phyloP scores from a whole-genome alignment of 2,329 filamentous ascomycete genomes.

The Aspergillus ochraceus region DNA sequence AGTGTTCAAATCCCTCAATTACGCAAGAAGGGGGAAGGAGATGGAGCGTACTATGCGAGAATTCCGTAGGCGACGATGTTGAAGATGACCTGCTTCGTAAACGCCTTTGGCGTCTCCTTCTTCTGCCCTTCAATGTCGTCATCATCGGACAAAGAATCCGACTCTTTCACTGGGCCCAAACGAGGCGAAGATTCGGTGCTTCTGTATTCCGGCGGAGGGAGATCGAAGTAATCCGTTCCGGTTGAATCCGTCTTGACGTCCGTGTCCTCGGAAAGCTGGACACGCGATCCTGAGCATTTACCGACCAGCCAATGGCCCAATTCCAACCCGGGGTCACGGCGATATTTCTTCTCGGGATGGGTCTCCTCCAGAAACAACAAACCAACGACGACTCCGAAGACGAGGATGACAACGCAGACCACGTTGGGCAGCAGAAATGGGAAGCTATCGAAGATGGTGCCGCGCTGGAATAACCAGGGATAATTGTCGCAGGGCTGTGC shows the following conservation, averaged over 20 bases:
- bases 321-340: slow-evolving; percentile 74
- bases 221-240: slow-evolving; percentile 50
- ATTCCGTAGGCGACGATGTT: slow-evolving; percentile 91
- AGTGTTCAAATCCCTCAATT: slow-evolving; percentile 46
- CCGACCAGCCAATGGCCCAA: slow-evolving; percentile 68
- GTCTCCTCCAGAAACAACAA: slow-evolving; percentile 92
- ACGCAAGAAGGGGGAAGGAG: not conserved
- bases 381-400: slow-evolving; percentile 73
- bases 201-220: slow-evolving; percentile 68
- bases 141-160: slow-evolving; percentile 32
- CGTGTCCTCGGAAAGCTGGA: slow-evolving; percentile 26
- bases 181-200: slow-evolving; percentile 57
- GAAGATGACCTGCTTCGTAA: slow-evolving; percentile 80
- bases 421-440: slow-evolving; percentile 91
- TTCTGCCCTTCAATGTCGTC: slow-evolving; percentile 44
- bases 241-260: slow-evolving; percentile 52
- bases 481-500: slow-evolving; percentile 84
- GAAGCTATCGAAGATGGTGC: slow-evolving; percentile 78
- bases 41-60: slow-evolving; percentile 76
- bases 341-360: slow-evolving; percentile 75
- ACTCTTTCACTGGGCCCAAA: slow-evolving; percentile 37
- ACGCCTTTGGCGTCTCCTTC: slow-evolving; percentile 59
- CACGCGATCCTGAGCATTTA: slow-evolving; percentile 29
- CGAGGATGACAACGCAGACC: slow-evolving; percentile 79
- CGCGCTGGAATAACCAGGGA: slow-evolving; percentile 68